Percentiles rank a stretch among this genome's conserved stretches.
phyloP scores from a whole-genome alignment of 352 stramenopile genomes.

The Thraustochytrium sp. region DNA sequence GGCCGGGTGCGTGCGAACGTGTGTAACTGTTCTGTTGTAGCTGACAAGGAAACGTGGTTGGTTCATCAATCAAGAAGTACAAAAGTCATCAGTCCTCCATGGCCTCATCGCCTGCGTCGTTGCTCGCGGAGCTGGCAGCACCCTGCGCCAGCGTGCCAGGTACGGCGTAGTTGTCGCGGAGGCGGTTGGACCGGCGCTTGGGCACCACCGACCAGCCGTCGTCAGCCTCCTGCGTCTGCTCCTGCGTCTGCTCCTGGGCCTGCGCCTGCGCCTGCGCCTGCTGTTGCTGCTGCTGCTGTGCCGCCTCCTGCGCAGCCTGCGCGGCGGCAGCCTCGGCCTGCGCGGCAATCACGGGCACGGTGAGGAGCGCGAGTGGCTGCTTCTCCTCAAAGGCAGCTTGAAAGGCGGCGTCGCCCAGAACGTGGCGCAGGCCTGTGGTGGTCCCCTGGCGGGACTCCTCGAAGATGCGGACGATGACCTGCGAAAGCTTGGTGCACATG shows the following conservation, averaged over 20 bases:
- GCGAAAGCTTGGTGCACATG: background rate
- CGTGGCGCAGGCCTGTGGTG: slow-evolving; percentile 17
- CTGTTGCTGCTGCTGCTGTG: slow-evolving; percentile 1
- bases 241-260: background rate
- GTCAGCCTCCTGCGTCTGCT: background rate
- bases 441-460: slow-evolving; percentile 7
- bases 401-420: background rate
- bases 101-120: background rate
- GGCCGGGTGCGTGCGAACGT: too few relatives aligned
- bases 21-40: too few relatives aligned
- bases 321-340: background rate
- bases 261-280: background rate
- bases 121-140: too few relatives aligned
- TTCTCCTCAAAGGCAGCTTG: background rate
- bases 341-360: background rate
- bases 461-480: background rate
- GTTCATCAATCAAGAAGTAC: too few relatives aligned
- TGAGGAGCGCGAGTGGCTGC: background rate
- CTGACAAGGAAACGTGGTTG: too few relatives aligned
- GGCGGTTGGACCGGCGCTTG: background rate
- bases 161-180: background rate
- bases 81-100: background rate
- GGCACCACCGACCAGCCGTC: background rate
- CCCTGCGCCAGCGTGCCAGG: background rate
- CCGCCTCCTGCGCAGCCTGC: background rate